These are phyloP conservation scores for Zelonia costaricensis DNA, from an alignment of 208 protist genomes.

Conservation along the genomic window DNA sequence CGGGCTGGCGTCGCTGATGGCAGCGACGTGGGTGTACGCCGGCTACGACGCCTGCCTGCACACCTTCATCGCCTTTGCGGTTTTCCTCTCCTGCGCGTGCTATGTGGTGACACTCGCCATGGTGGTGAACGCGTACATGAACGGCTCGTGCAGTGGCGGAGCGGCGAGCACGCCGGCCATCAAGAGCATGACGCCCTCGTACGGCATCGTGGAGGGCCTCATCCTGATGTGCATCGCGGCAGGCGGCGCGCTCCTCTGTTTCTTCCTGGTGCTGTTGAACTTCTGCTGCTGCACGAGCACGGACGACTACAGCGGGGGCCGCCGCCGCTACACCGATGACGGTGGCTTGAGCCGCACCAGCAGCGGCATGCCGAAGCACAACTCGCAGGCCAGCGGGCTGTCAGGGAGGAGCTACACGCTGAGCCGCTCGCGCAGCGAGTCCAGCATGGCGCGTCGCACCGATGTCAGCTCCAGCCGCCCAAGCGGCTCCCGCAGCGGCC, in stretches of 20 bases:
- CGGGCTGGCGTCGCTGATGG: conserved; percentile 22
- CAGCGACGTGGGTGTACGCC: conserved; percentile 21
- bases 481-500: conserved; percentile 4
- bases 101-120: conserved; percentile 24
- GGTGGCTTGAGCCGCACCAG: not conserved
- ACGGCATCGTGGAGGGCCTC: conserved; percentile 29
- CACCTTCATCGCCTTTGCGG: conserved; percentile 22
- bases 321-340: not conserved
- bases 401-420: not conserved
- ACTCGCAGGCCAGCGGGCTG: not conserved
- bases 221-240: conserved; percentile 19
- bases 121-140: conserved; percentile 12
- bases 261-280: conserved; percentile 1
- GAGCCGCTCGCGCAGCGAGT: not conserved
- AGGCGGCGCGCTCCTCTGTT: conserved; percentile 19
- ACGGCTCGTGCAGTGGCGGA: not conserved
- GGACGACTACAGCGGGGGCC: conserved; percentile 9
- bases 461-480: not conserved
- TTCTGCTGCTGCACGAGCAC: conserved; percentile 19
- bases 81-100: conserved; percentile 24
- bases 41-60: conserved; percentile 23
- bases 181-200: conserved; percentile 6
- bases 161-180: not conserved
- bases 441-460: not conserved
- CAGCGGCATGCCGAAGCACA: too few relatives aligned